phyloP scores from a whole-genome alignment of 306 rosid genomes.

The Lathyrus oleraceus region DNA sequence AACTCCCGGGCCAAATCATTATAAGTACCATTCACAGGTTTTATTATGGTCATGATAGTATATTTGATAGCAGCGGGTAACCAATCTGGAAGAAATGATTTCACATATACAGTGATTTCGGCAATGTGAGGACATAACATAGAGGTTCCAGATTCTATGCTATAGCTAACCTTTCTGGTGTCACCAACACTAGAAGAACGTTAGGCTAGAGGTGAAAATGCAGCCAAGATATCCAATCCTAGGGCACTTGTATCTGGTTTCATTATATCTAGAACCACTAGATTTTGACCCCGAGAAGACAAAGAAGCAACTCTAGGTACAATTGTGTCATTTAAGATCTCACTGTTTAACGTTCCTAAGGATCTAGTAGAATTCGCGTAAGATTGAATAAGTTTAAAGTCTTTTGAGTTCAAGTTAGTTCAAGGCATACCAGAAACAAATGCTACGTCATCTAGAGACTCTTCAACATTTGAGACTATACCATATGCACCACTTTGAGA shows the following conservation, averaged over 20 bases:
- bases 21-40: background rate
- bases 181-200: background rate
- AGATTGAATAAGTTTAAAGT: background rate
- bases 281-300: slow-evolving; percentile 20
- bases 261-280: background rate
- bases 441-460: background rate
- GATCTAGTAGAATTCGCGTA: background rate
- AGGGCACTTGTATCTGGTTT: slow-evolving; percentile 27
- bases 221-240: slow-evolving; percentile 17
- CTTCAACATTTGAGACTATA: background rate
- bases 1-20: background rate
- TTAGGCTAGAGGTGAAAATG: background rate
- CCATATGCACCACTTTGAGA: background rate
- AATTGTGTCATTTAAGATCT: background rate
- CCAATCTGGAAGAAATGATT: slow-evolving; percentile 1
- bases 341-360: background rate
- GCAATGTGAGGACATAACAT: slow-evolving; percentile 23
- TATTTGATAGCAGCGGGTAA: background rate
- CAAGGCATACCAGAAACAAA: background rate
- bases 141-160: background rate
- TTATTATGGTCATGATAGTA: background rate
- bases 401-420: background rate
- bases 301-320: background rate
- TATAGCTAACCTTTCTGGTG: background rate
- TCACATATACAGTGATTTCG: slow-evolving; percentile 6